Conservation (phyloP, 305 asterid species). For the Fraxinus nigra region DNA sequence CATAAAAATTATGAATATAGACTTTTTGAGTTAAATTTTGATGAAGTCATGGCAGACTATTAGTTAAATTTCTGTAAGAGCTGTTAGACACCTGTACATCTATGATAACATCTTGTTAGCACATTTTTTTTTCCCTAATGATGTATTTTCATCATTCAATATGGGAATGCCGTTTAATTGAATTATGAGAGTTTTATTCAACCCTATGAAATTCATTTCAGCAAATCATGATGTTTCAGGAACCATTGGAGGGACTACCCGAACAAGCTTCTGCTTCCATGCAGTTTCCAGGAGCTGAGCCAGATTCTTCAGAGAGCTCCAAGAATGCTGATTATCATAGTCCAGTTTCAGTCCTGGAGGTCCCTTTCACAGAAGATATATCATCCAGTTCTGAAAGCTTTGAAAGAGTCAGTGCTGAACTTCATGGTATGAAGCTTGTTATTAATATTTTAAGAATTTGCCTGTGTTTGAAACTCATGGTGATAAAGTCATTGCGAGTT, state of each 20-base stretch:
- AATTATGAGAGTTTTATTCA: constrained; percentile 1
- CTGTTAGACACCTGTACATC: not conserved
- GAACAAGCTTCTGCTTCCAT: constrained; percentile 31
- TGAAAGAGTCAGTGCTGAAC: constrained; percentile 48
- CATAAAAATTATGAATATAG: not conserved
- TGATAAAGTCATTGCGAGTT: not conserved
- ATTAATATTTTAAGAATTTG: not conserved
- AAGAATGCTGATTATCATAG: constrained; percentile 53
- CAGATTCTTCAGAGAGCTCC: constrained; percentile 46
- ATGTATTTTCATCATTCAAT: not conserved
- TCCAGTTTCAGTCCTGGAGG: constrained; percentile 59
- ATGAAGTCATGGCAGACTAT: constrained; percentile 1
- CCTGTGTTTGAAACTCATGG: not conserved
- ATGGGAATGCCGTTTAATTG: not conserved
- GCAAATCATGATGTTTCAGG: constrained; percentile 33
- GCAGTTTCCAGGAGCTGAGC: constrained; percentile 36
- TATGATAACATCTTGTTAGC: not conserved
- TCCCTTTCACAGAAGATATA: constrained; percentile 42
- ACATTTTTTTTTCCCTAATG: not conserved
- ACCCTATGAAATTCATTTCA: not conserved
- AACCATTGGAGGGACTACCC: constrained; percentile 23
- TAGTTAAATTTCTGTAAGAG: not conserved
- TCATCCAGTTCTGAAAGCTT: constrained; percentile 48
- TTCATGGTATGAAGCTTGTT: constrained; percentile 45
- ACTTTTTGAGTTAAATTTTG: not conserved